Conservation (phyloP, 139 green algal species). For the Ettlia oleoabundans region DNA sequence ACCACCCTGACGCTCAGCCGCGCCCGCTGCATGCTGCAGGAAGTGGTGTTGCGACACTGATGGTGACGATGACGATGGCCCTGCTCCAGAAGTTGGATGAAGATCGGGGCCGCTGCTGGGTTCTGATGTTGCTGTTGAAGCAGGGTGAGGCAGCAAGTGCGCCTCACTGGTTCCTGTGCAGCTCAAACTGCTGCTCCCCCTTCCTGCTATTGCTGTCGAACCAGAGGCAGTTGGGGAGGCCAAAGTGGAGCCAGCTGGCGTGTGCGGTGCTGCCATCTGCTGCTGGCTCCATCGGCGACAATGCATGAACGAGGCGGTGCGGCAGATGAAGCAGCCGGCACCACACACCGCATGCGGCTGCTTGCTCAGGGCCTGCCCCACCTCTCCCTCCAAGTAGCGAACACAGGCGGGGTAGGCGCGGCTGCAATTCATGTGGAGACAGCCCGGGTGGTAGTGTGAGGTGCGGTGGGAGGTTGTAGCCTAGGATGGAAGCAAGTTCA, state of each 20-base stretch:
- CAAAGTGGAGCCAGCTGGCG: no score
- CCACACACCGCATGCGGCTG: background rate
- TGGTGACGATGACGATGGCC: background rate
- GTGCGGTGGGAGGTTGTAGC: no score
- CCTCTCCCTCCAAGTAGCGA: background rate
- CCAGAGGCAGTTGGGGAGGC: background rate
- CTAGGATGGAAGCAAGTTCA: no score
- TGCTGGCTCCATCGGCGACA: background rate
- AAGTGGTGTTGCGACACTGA: background rate
- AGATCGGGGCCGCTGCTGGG: no score
- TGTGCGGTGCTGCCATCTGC: background rate
- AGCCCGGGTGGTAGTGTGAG: no score
- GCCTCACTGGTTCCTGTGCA: no score
- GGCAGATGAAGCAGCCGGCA: slow-evolving; percentile 12
- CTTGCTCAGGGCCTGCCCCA: background rate
- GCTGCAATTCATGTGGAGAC: no score
- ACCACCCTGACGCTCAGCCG: slow-evolving; percentile 10
- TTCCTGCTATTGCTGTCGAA: background rate
- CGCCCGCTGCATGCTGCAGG: slow-evolving; percentile 3
- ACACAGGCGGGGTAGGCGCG: slow-evolving; percentile 13
- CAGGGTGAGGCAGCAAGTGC: no score
- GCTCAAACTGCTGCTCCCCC: no score
- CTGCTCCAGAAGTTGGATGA: no score
- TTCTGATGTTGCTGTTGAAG: no score
- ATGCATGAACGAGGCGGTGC: background rate